These are phyloP conservation scores for Flueggea neowawraea DNA, from an alignment of 441 rosid genomes.

Conservation along the genomic window DNA sequence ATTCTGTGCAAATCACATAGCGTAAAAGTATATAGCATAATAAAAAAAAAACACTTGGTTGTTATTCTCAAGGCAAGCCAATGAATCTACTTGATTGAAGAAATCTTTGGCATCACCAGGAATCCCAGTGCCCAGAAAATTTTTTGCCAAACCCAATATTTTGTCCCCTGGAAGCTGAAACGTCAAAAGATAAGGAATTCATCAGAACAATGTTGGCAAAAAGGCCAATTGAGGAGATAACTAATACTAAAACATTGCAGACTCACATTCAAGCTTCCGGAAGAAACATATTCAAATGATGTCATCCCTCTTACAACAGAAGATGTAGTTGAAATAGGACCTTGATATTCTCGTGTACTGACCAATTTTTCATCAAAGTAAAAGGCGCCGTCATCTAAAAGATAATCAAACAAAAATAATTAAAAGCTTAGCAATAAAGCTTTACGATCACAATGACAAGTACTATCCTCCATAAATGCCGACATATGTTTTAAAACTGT, in stretches of 20 bases:
- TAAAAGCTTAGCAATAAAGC: too few relatives aligned
- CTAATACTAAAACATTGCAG: not conserved
- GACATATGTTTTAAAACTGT: too few relatives aligned
- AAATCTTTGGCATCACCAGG: conserved; percentile 84
- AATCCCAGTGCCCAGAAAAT: conserved; percentile 80
- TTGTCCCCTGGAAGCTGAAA: conserved; percentile 77
- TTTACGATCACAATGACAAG: too few relatives aligned
- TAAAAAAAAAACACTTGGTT: conserved; percentile 40
- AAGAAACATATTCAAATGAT: conserved; percentile 58
- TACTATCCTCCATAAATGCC: too few relatives aligned
- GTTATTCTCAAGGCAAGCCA: conserved; percentile 78
- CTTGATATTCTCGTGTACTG: conserved; percentile 43
- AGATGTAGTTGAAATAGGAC: conserved; percentile 76
- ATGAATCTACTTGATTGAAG: conserved; percentile 78
- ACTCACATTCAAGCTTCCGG: conserved; percentile 62
- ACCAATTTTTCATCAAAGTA: conserved; percentile 79
- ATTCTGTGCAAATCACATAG: not conserved
- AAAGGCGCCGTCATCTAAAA: conserved; percentile 70
- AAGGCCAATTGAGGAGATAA: conserved; percentile 5
- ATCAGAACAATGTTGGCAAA: not conserved
- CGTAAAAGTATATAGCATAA: conserved; percentile 4
- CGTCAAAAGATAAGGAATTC: conserved; percentile 21
- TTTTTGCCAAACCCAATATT: conserved; percentile 83
- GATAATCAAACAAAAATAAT: too few relatives aligned
- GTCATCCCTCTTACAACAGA: conserved; percentile 82